Percentiles rank a stretch among this genome's conserved stretches.
Evolutionary conservation across 2,329 filamentous ascomycete genomes (phyloP).

Genomic region (Venturia pyrina): DNA sequence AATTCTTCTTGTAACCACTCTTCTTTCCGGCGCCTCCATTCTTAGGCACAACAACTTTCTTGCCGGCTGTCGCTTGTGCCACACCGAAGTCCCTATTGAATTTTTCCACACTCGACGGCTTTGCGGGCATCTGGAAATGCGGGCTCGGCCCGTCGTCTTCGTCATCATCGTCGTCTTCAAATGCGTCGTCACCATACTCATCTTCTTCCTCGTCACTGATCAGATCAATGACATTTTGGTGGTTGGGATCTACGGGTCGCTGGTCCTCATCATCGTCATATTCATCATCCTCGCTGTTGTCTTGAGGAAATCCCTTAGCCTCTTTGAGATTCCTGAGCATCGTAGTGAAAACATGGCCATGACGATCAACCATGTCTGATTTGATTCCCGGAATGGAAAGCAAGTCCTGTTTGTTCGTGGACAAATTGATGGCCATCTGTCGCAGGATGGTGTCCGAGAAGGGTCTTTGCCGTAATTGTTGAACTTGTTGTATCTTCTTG

Average conservation of each 20-base stretch:
- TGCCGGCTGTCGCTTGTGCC: slow-evolving; percentile 6
- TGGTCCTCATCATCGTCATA: slow-evolving; percentile 15
- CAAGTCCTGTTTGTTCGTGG: slow-evolving; percentile 52
- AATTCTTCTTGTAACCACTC: slow-evolving; percentile 5
- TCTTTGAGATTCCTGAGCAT: slow-evolving; percentile 39
- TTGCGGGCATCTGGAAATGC: not conserved
- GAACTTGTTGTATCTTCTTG: slow-evolving; percentile 50
- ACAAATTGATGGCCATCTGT: slow-evolving; percentile 64
- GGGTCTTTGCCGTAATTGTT: slow-evolving; percentile 44
- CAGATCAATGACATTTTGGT: not conserved
- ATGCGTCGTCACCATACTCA: not conserved
- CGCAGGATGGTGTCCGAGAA: slow-evolving; percentile 63
- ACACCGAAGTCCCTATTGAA: slow-evolving; percentile 1
- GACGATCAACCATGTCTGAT: slow-evolving; percentile 48
- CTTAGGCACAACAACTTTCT: not conserved
- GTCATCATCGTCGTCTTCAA: not conserved
- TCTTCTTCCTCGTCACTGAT: slow-evolving; percentile 14
- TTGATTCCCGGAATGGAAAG: slow-evolving; percentile 53
- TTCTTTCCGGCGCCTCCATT: not conserved
- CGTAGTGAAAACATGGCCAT: slow-evolving; percentile 51
- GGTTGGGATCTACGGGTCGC: slow-evolving; percentile 3
- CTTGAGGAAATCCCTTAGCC: slow-evolving; percentile 17
- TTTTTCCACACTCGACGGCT: not conserved
- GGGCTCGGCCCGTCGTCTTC: not conserved
- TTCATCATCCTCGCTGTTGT: slow-evolving; percentile 33